These are phyloP conservation scores for Trichosanthes cucumerina DNA, from an alignment of 306 rosid genomes.

Conservation along the genomic window DNA sequence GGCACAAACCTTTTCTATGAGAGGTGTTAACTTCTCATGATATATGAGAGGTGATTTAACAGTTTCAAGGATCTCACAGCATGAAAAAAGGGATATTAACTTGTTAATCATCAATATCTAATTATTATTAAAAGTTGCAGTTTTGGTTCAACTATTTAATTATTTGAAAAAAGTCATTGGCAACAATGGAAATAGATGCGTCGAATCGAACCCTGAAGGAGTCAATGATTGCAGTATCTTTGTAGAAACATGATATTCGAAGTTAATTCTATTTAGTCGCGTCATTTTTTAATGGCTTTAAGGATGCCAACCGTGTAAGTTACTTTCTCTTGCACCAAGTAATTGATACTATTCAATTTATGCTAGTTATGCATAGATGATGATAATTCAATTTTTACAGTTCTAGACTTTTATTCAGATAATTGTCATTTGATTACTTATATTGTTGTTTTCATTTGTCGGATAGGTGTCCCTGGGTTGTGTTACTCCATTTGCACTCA, in stretches of 20 bases:
- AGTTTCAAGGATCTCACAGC: neutral
- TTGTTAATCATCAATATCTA: neutral
- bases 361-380: neutral
- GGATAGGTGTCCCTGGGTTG: slow-evolving; percentile 74
- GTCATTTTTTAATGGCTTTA: neutral
- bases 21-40: no score
- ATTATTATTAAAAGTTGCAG: neutral
- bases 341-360: neutral
- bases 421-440: neutral
- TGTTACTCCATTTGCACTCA: slow-evolving; percentile 83
- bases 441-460: slow-evolving; percentile 14
- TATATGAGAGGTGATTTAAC: no score
- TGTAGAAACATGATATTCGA: neutral
- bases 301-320: neutral
- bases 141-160: neutral
- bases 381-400: neutral
- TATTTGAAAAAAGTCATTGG: neutral
- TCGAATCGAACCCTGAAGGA: neutral
- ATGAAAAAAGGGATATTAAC: neutral
- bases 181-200: neutral
- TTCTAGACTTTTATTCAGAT: neutral
- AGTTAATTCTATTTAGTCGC: neutral
- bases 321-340: neutral
- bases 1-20: no score
- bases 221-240: neutral